Conservation (phyloP, 2,329 filamentous ascomycete genomes). For the Sporothrix mexicana region DNA sequence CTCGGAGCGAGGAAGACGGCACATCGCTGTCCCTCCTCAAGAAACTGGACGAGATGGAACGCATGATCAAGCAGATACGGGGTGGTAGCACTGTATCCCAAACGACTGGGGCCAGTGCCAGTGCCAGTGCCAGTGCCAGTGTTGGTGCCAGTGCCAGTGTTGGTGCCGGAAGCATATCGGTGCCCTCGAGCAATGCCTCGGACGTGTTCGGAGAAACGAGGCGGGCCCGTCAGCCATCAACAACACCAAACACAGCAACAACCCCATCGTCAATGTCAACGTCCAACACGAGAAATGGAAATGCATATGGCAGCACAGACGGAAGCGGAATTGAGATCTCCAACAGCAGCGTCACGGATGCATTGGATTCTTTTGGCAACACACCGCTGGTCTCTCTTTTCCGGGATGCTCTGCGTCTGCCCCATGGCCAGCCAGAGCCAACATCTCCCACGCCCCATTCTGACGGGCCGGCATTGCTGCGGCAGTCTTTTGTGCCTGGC, state of each 20-base stretch:
- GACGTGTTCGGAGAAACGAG: neutral
- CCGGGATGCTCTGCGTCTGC: constrained; percentile 8
- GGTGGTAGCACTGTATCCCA: neutral
- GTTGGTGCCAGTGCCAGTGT: neutral
- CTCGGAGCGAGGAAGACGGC: neutral
- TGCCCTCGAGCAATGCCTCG: neutral
- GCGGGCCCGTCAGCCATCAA: neutral
- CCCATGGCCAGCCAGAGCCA: neutral
- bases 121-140: neutral
- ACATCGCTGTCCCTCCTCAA: constrained; percentile 33
- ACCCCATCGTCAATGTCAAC: neutral
- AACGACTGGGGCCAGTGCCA: neutral
- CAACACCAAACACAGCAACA: neutral
- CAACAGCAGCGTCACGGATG: constrained; percentile 48
- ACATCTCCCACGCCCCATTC: neutral
- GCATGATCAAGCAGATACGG: constrained; percentile 39
- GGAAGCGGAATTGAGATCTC: neutral
- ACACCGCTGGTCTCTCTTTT: constrained; percentile 26
- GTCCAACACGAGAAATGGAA: neutral
- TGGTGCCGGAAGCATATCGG: neutral
- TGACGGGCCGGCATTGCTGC: neutral
- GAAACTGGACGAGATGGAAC: constrained; percentile 41
- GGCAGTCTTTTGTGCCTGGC: neutral
- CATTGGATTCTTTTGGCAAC: constrained; percentile 17
- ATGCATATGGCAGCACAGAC: no score